Percentiles rank a stretch among this genome's conserved stretches.
Conservation (phyloP, 2,329 filamentous ascomycete genomes). For the Dothideomycetes sp. region DNA sequence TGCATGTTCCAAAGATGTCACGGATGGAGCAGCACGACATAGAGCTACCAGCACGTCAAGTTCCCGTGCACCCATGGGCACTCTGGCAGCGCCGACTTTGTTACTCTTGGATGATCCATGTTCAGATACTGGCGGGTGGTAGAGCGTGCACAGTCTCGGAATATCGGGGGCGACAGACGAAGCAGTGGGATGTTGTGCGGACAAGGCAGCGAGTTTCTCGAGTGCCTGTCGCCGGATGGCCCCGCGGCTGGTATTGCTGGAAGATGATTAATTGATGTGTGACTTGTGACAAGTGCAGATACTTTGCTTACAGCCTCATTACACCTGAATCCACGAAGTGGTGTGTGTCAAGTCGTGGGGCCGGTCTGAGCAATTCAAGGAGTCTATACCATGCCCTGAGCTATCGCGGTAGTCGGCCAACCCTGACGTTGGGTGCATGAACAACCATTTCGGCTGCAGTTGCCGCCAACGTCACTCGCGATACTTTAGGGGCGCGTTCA, state of each 20-base stretch:
- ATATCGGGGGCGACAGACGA: conserved; percentile 25
- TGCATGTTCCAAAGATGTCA: conserved; percentile 61
- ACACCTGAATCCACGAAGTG: background rate
- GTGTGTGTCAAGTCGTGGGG: no score
- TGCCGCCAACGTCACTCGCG: no score
- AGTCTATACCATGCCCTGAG: no score
- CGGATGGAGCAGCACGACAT: conserved; percentile 74
- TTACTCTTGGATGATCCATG: conserved; percentile 6
- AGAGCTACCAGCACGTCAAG: conserved; percentile 84
- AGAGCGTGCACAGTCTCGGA: conserved; percentile 28
- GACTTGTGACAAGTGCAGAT: background rate
- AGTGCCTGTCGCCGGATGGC: conserved; percentile 36
- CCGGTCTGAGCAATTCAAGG: no score
- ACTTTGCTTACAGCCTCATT: conserved; percentile 6
- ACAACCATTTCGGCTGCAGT: no score
- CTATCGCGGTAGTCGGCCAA: no score
- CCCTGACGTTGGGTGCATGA: no score
- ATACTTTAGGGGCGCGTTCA: no score
- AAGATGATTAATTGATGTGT: background rate
- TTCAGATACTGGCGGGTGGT: conserved; percentile 8
- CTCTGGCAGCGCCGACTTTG: conserved; percentile 9
- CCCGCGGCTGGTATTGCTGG: conserved; percentile 8
- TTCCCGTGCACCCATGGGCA: conserved; percentile 57
- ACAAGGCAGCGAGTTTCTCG: conserved; percentile 38
- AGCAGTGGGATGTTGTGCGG: conserved; percentile 23